Evolutionary conservation across 805 yeast species (phyloP), one percentile per base, ranked within the genome.

Genomic region (Isabelozyma rhagii): DNA sequence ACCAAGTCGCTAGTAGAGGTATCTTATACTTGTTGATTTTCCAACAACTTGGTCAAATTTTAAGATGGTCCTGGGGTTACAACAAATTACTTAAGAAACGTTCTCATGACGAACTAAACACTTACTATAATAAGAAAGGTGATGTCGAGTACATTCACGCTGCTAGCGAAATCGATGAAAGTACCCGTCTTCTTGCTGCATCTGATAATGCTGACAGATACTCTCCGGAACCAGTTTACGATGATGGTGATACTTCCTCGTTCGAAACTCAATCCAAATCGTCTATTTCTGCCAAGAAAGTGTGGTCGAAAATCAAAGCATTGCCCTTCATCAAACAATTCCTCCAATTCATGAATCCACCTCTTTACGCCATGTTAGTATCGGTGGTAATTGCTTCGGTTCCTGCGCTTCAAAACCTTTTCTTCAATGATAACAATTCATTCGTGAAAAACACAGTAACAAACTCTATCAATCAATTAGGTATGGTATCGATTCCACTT

Each of bases 11-110:
- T 1, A 82, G 89, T 13, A 79, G 96, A 60, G 96, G 94, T 51
- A 82, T 87, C 39, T 69, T 87, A 50, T 87, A 87, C 63, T 68
- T 87, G 46, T 71, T 87, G 54, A 84, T 87, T 47, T 87, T 87
- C 65, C 96, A 87, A 67, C 96, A 87, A 64, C 78, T 87, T 63
- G 94, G 93, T 14, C 96, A 87, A 65, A 82, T 87, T 57, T 69
- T 87, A 51, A 79, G 94, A 63, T 87, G 96, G 94, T 83, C 89
- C 29, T 87, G 94, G 93, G 96, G 96, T 47, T 87, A 83, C 64
- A 87, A 87, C 61, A 84, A 80, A 34, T 71, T 87, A 51, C 68
- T 87, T 62, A 77, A 81, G 56, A 82, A 77, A 56, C 75, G 81
- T 51, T 68, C 78, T 0, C 58, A 59, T 28, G 68, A 64, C 36